Evolutionary conservation across 2,329 filamentous ascomycete species (phyloP).

Genomic region (Pseudonectria foliicola): DNA sequence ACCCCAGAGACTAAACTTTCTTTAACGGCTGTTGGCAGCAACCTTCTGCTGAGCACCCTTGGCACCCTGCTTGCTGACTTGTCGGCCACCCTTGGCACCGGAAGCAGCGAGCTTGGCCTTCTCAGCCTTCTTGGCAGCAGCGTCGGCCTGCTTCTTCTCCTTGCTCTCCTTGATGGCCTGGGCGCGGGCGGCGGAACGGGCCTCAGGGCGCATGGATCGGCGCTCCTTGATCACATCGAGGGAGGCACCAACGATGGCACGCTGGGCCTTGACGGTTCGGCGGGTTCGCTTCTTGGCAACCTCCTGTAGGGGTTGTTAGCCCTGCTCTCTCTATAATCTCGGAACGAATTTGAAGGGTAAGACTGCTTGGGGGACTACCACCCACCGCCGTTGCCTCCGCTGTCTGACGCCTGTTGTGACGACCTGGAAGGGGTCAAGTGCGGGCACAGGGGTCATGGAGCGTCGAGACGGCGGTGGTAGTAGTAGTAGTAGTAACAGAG

Average conservation of each 20-base stretch:
- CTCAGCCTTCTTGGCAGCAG: slow-evolving; percentile 95
- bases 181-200: slow-evolving; percentile 81
- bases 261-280: slow-evolving; percentile 96
- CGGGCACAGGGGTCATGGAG: too few relatives aligned
- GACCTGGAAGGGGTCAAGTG: slow-evolving; percentile 1
- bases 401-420: not conserved
- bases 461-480: not conserved
- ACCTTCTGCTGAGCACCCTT: slow-evolving; percentile 87
- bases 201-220: slow-evolving; percentile 89
- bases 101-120: slow-evolving; percentile 87
- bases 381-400: too few relatives aligned
- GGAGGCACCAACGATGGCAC: slow-evolving; percentile 97
- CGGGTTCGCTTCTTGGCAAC: slow-evolving; percentile 99
- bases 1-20: slow-evolving; percentile 11
- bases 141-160: slow-evolving; percentile 89
- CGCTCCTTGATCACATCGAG: slow-evolving; percentile 99
- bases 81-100: slow-evolving; percentile 69
- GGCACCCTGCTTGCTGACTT: slow-evolving; percentile 93
- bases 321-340: slow-evolving; percentile 11
- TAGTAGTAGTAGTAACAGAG: not conserved
- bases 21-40: slow-evolving; percentile 72
- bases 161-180: slow-evolving; percentile 95
- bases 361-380: too few relatives aligned
- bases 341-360: too few relatives aligned
- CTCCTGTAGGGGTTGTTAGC: slow-evolving; percentile 63